Evolutionary conservation across 176 grass and related monocot species (phyloP), one percentile per base, ranked within the genome.

Genomic region (Triticum aestivum): DNA sequence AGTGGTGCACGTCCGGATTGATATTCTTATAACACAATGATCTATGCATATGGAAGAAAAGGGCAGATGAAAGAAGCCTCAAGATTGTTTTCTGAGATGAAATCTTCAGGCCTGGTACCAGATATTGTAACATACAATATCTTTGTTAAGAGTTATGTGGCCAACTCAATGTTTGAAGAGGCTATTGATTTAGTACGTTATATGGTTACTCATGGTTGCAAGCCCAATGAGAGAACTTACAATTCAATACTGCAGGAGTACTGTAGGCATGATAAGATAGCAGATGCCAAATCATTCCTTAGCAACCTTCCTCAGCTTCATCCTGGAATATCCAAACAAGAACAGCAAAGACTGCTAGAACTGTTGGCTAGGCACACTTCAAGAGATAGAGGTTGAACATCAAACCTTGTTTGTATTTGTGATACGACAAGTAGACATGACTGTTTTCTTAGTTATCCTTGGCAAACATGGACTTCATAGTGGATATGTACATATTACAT

Each of bases 11-110:
- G 85, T 5, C 97, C 94, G 54, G 94, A 96, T 91, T 82, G 85
- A 34, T 94, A 93, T 78, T 96, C 97, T 79, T 98, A 98, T 82
- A 98, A 98, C 83, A 98, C 93, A n/a, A 80, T 94, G 27, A 96
- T 98, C 81, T 98, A 94, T 80, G 92, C 97, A 24, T 98, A 96
- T 86, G 94, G 92, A 69, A 98, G 88, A 73, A 86, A 92, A 80
- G 90, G 92, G 35, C 73, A 63, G 35, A 94, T 98, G 85, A 91
- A 94, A 89, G 94, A 98, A 80, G 90, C 90, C 33, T 91, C 92
- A 49, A 96, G 94, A 82, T 82, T 98, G 84, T 92, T 96, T 79
- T 88, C 87, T 65, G 92, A 94, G 84, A 87, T 96, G 90, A 92
- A 91, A 86, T 42, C 34, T 86, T 96, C 92, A 30, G 90, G 90